phyloP scores from a whole-genome alignment of 2,329 filamentous ascomycete species.

The Thermochaetoides dissita region DNA sequence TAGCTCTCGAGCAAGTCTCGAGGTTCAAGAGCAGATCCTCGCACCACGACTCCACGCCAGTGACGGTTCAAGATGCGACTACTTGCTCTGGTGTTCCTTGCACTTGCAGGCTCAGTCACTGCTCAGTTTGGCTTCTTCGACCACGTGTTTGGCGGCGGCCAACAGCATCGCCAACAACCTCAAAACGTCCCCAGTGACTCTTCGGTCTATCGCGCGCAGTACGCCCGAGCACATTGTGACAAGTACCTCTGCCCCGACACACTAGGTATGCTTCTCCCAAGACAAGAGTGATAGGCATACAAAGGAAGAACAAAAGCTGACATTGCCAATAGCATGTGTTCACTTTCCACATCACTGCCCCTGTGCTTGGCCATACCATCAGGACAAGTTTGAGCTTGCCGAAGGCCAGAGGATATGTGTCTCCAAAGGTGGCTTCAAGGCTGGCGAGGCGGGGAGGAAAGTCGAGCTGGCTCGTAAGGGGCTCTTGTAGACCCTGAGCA shows the following conservation, averaged over 20 bases:
- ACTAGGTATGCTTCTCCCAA: slow-evolving; percentile 31
- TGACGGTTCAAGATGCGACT: slow-evolving; percentile 18
- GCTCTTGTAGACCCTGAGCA: slow-evolving; percentile 36
- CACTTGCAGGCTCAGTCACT: slow-evolving; percentile 46
- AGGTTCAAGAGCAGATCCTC: neutral
- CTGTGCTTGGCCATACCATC: slow-evolving; percentile 62
- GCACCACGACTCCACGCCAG: neutral
- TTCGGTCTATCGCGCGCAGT: slow-evolving; percentile 46
- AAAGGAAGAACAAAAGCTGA: neutral
- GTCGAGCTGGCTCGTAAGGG: slow-evolving; percentile 70
- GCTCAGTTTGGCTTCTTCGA: slow-evolving; percentile 97
- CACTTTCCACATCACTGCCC: slow-evolving; percentile 96
- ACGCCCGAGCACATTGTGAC: slow-evolving; percentile 59
- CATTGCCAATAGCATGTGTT: slow-evolving; percentile 53
- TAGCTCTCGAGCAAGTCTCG: neutral
- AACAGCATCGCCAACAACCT: slow-evolving; percentile 44
- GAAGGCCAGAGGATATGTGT: slow-evolving; percentile 62
- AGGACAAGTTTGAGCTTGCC: slow-evolving; percentile 64
- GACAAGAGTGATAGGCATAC: neutral
- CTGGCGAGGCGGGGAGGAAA: slow-evolving; percentile 58
- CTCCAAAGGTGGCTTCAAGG: slow-evolving; percentile 61
- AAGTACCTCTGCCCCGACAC: slow-evolving; percentile 93
- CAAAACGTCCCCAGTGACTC: slow-evolving; percentile 80
- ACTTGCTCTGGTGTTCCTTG: slow-evolving; percentile 27
- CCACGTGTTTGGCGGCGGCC: slow-evolving; percentile 73